phyloP scores from a whole-genome alignment of 305 asterid genomes.

The Solanum aculeatissimum region DNA sequence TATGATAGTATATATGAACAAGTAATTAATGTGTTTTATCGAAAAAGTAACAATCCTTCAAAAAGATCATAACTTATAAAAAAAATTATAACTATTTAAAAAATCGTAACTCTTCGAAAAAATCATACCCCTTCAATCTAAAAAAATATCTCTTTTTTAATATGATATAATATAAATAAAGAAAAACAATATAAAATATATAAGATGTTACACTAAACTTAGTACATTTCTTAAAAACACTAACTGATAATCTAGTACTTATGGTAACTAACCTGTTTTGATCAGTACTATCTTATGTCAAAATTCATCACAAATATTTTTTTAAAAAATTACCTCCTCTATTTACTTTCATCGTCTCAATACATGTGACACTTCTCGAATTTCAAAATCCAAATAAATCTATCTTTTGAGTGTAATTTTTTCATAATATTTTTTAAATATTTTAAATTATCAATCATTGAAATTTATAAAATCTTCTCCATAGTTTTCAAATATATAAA shows the following conservation, averaged over 20 bases:
- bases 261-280: not conserved
- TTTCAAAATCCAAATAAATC: not conserved
- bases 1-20: no score
- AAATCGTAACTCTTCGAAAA: no score
- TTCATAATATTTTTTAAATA: not conserved
- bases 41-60: no score
- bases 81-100: no score
- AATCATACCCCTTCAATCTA: no score
- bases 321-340: not conserved
- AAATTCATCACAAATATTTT: not conserved
- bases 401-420: not conserved
- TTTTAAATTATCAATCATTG: not conserved
- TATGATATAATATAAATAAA: no score
- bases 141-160: no score
- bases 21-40: no score
- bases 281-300: not conserved
- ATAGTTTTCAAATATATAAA: not conserved
- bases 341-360: accelerated
- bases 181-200: no score
- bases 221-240: not conserved
- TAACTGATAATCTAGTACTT: not conserved
- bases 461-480: accelerated
- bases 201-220: no score
- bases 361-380: not conserved
- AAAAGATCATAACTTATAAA: no score